A percentile compares a stretch with the other conserved stretches of the same genome.
Conservation (phyloP, 169 alveolate species). For the Plasmodium vivax region DNA sequence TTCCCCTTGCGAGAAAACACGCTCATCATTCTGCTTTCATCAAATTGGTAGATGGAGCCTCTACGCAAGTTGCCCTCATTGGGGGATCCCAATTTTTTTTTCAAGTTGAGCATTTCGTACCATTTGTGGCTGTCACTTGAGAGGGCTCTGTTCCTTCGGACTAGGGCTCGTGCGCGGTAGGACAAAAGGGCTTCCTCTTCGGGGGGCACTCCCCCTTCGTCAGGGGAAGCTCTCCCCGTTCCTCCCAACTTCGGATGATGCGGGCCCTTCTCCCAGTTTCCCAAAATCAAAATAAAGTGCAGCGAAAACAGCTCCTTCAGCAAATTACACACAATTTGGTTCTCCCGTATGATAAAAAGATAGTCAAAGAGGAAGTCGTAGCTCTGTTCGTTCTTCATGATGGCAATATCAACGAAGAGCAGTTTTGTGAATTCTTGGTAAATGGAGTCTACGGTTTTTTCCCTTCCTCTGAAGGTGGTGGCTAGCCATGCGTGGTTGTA, state of each 20-base stretch:
- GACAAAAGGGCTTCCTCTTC: not conserved
- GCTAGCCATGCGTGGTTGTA: constrained; percentile 19
- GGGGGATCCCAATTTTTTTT: not conserved
- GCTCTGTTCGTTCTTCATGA: constrained; percentile 16
- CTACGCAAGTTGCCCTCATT: not conserved
- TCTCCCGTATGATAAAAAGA: not conserved
- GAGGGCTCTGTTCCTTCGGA: constrained; percentile 16
- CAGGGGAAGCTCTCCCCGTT: not conserved
- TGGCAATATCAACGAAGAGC: constrained; percentile 42
- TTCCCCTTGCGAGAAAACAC: not conserved
- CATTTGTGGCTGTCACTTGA: not conserved
- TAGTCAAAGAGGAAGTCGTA: constrained; percentile 15
- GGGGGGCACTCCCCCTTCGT: not conserved
- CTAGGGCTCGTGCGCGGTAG: not conserved
- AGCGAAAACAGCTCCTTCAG: constrained; percentile 9
- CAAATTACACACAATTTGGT: not conserved
- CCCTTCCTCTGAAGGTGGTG: not conserved
- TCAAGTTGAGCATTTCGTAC: constrained; percentile 36
- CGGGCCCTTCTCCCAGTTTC: not conserved
- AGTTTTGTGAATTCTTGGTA: constrained; percentile 17
- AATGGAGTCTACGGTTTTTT: constrained; percentile 5
- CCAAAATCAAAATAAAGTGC: constrained; percentile 25
- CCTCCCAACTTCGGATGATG: not conserved
- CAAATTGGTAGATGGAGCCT: not conserved
- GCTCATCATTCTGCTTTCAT: not conserved